Evolutionary conservation across 345 rosid species (phyloP).

Genomic region (Nasturtium officinale): DNA sequence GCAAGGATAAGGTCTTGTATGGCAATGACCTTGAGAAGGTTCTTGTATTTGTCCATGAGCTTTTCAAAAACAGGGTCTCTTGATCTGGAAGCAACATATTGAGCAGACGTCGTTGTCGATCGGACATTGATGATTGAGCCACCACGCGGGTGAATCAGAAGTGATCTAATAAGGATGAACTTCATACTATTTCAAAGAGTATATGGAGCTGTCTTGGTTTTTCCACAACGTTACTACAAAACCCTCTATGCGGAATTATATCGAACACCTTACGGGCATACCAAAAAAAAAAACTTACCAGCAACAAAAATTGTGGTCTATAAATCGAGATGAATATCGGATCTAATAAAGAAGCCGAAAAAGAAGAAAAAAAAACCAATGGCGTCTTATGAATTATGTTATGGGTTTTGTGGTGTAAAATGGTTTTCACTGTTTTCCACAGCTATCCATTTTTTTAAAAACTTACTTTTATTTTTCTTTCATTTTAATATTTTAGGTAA

Average conservation of each 20-base stretch:
- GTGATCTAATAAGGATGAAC: slow-evolving; percentile 29
- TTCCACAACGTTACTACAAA: neutral
- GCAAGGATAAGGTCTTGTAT: slow-evolving; percentile 82
- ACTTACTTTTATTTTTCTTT: too few relatives aligned
- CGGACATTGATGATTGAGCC: slow-evolving; percentile 41
- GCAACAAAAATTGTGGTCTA: neutral
- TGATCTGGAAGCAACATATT: slow-evolving; percentile 70
- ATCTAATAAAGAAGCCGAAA: neutral
- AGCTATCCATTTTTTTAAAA: too few relatives aligned
- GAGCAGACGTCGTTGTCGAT: slow-evolving; percentile 70
- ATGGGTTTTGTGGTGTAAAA: too few relatives aligned
- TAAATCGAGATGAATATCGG: neutral
- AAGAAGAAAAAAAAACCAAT: too few relatives aligned
- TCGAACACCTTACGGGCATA: slow-evolving; percentile 37
- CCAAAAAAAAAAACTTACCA: neutral
- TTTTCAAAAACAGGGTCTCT: slow-evolving; percentile 87
- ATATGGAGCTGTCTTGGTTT: neutral
- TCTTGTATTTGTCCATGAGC: slow-evolving; percentile 84
- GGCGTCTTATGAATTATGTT: too few relatives aligned
- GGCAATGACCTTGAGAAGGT: slow-evolving; percentile 70
- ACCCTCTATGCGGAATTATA: slow-evolving; percentile 27
- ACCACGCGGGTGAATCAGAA: slow-evolving; percentile 22
- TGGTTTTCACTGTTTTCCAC: too few relatives aligned
- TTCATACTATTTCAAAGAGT: slow-evolving; percentile 29
- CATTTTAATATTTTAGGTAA: too few relatives aligned